A percentile compares a stretch with the other conserved stretches of the same genome.
Conservation (phyloP, 495 filamentous ascomycete genomes). For the Cenococcum geophilum region DNA sequence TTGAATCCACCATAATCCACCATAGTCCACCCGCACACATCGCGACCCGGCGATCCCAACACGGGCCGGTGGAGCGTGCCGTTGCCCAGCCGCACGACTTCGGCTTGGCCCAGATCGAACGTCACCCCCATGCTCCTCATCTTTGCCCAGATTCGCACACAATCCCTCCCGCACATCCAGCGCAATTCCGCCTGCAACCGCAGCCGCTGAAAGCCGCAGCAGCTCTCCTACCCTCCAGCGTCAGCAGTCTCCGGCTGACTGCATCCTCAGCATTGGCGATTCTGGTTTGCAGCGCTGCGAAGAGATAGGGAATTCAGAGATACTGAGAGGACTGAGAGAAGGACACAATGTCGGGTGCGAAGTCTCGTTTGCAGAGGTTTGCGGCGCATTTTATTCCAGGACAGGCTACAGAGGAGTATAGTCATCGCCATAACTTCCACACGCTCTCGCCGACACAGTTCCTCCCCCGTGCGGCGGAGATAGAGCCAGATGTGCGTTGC, state of each 20-base stretch:
- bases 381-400: constrained; percentile 53
- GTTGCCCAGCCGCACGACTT: not conserved
- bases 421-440: constrained; percentile 62
- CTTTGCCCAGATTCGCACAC: not conserved
- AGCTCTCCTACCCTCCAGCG: too few relatives aligned
- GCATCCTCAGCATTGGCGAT: too few relatives aligned
- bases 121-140: not conserved
- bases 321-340: too few relatives aligned
- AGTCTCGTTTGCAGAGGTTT: constrained; percentile 51
- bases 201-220: too few relatives aligned
- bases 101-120: not conserved
- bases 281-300: too few relatives aligned
- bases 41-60: not conserved
- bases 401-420: constrained; percentile 36
- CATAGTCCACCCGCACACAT: not conserved
- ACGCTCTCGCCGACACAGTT: constrained; percentile 85
- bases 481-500: constrained; percentile 76
- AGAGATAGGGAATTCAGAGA: too few relatives aligned
- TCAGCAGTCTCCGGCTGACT: too few relatives aligned
- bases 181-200: too few relatives aligned
- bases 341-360: too few relatives aligned
- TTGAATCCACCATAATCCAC: not conserved
- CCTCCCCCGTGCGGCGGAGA: constrained; percentile 75
- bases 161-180: too few relatives aligned
- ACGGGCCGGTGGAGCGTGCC: not conserved